These are phyloP conservation scores for Pharus latifolius DNA, from an alignment of 176 grass and related monocot genomes.

Conservation along the genomic window DNA sequence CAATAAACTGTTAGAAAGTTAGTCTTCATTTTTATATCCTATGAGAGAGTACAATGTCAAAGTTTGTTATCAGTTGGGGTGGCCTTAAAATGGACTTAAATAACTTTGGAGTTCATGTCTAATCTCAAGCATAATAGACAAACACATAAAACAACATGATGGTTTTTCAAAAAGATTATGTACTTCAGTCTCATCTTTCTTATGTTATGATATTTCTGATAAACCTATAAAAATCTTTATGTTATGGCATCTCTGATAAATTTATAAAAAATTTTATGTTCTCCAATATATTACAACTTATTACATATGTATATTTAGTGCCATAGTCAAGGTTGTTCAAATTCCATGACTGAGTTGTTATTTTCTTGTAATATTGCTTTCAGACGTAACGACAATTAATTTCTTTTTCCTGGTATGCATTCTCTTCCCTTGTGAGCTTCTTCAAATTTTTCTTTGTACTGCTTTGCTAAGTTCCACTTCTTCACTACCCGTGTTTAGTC, in stretches of 20 bases:
- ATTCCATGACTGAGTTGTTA: constrained; percentile 76
- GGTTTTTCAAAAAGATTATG: too few relatives aligned
- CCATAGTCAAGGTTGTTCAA: constrained; percentile 65
- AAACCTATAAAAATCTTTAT: too few relatives aligned
- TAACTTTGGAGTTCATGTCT: background rate
- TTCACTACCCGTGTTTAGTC: background rate
- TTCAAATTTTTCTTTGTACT: background rate
- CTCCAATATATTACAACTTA: background rate
- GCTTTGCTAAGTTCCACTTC: background rate
- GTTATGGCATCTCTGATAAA: background rate
- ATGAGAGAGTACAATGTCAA: background rate
- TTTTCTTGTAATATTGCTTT: constrained; percentile 92
- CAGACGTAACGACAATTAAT: constrained; percentile 96
- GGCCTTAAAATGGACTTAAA: constrained; percentile 9
- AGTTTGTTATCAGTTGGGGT: background rate
- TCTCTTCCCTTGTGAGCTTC: background rate
- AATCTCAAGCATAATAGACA: background rate
- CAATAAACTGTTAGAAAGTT: background rate
- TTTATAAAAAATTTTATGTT: background rate
- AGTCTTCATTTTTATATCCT: background rate
- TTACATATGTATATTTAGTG: constrained; percentile 92
- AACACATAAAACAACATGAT: background rate
- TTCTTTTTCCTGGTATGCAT: constrained; percentile 98
- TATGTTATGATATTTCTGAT: too few relatives aligned
- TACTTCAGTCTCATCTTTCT: too few relatives aligned